phyloP scores from a whole-genome alignment of 768 basidiomycete genomes.

The Pisolithus albus region DNA sequence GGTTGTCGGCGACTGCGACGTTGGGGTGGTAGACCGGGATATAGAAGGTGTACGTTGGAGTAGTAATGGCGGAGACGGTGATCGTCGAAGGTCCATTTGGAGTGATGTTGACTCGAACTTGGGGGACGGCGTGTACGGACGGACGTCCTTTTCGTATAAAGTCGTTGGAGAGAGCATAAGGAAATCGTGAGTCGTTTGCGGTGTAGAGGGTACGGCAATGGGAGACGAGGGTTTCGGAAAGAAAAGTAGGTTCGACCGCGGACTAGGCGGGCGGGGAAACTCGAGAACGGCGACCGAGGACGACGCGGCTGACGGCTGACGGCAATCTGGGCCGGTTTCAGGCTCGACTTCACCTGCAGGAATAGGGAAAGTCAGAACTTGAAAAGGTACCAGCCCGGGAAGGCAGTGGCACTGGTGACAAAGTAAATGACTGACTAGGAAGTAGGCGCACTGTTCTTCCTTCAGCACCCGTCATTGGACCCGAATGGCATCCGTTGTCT shows the following conservation, averaged over 20 bases:
- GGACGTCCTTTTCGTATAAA: not conserved
- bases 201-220: not conserved
- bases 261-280: not conserved
- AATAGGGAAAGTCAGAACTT: not conserved
- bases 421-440: conserved; percentile 16
- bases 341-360: not conserved
- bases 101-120: not conserved
- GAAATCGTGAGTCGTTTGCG: not conserved
- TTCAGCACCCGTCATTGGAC: conserved; percentile 4
- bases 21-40: conserved; percentile 3
- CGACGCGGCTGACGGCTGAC: no score
- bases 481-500: conserved; percentile 24
- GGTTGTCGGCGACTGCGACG: conserved; percentile 10
- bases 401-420: conserved; percentile 11
- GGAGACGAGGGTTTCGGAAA: conserved; percentile 5
- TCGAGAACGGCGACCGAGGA: not conserved
- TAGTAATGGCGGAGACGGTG: conserved; percentile 17
- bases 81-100: conserved; percentile 14
- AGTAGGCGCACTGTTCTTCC: conserved; percentile 3
- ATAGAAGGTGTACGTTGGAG: conserved; percentile 1
- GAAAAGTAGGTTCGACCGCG: not conserved
- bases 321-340: not conserved
- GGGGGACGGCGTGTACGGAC: conserved; percentile 1
- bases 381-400: conserved; percentile 7
- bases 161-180: not conserved